A percentile compares a stretch with the other conserved stretches of the same genome.
phyloP scores from a whole-genome alignment of 306 rosid species.

The Cyamopsis tetragonoloba region DNA sequence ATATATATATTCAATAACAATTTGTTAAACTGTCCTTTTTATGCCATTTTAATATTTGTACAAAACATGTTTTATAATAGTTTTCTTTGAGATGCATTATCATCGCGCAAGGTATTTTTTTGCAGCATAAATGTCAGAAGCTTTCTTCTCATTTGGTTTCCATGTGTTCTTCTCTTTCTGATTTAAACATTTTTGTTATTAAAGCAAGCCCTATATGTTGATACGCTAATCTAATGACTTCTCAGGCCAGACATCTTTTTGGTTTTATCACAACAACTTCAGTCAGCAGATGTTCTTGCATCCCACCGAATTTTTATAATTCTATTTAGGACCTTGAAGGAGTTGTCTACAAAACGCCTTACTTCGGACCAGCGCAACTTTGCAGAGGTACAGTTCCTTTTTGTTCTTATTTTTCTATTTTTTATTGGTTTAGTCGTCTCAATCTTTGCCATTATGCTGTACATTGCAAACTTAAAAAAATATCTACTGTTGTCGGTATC shows the following conservation, averaged over 20 bases:
- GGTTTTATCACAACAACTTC: conserved; percentile 80
- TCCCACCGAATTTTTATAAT: conserved; percentile 83
- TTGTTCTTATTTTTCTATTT: neutral
- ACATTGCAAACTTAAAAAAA: neutral
- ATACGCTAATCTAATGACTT: conserved; percentile 40
- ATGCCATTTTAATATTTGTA: neutral
- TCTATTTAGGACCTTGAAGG: conserved; percentile 78
- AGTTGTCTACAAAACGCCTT: conserved; percentile 89
- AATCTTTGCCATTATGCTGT: conserved; percentile 15
- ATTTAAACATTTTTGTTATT: conserved; percentile 12
- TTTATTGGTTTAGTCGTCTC: conserved; percentile 5
- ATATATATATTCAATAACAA: neutral
- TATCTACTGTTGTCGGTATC: neutral
- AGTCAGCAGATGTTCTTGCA: conserved; percentile 72
- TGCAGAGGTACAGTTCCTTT: conserved; percentile 67
- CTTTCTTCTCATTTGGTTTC: conserved; percentile 7
- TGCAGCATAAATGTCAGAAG: neutral
- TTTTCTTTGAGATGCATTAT: conserved; percentile 16
- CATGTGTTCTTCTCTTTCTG: neutral
- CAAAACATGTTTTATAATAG: neutral
- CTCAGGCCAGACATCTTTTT: conserved; percentile 93
- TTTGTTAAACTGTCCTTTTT: neutral
- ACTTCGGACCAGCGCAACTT: conserved; percentile 74
- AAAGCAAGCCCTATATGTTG: conserved; percentile 35
- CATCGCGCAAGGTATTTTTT: neutral